A percentile compares a stretch with the other conserved stretches of the same genome.
These are phyloP conservation scores for Mycena indigotica DNA, from an alignment of 768 basidiomycete genomes.

Conservation along the genomic window DNA sequence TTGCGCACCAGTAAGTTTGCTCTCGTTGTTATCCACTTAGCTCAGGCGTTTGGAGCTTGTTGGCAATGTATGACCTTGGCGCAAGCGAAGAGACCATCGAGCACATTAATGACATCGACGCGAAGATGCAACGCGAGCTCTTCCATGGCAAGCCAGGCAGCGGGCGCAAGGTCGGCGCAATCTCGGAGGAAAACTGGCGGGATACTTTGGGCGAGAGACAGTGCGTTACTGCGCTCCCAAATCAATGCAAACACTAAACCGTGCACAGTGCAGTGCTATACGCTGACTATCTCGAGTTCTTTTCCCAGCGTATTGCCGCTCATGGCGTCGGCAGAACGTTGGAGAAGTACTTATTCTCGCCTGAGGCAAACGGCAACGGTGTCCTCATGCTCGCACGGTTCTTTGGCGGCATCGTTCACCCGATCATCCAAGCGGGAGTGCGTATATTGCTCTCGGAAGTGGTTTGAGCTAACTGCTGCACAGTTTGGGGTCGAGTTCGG, in stretches of 20 bases:
- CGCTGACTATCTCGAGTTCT: conserved; percentile 34
- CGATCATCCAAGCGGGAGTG: conserved; percentile 61
- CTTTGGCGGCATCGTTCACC: conserved; percentile 46
- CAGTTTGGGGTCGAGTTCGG: background rate
- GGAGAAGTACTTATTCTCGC: conserved; percentile 51
- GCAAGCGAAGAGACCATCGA: background rate
- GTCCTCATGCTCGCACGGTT: conserved; percentile 39
- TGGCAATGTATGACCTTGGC: conserved; percentile 2
- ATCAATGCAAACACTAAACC: no score
- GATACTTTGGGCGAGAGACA: background rate
- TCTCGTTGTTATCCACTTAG: background rate
- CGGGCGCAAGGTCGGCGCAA: background rate
- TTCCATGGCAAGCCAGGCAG: background rate
- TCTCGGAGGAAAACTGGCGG: conserved; percentile 1
- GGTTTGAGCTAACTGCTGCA: no score
- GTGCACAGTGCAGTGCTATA: conserved; percentile 8
- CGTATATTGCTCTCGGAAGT: conserved; percentile 22
- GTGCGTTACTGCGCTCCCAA: background rate
- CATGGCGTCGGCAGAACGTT: conserved; percentile 42
- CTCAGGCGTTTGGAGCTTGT: background rate
- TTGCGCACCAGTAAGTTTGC: conserved; percentile 12
- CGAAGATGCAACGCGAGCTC: background rate
- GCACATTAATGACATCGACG: background rate
- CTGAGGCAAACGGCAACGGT: conserved; percentile 35
- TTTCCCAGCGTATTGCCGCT: conserved; percentile 40